phyloP scores from a whole-genome alignment of 1,284 basidiomycete genomes.

The Microbotryomycetes sp. region DNA sequence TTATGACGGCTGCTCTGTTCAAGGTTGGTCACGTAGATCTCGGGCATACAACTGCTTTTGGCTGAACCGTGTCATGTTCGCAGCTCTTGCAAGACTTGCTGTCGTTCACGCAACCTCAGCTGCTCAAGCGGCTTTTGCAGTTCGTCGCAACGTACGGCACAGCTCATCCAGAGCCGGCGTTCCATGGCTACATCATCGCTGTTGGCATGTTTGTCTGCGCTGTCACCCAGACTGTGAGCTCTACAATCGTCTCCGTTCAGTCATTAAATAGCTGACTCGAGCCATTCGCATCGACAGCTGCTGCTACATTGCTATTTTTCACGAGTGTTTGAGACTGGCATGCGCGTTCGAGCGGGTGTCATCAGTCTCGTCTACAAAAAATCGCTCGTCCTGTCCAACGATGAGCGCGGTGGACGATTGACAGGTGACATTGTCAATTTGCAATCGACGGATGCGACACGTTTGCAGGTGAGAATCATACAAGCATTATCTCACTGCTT shows the following conservation, averaged over 20 bases:
- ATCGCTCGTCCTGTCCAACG: slow-evolving; percentile 73
- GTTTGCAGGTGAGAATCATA: slow-evolving; percentile 82
- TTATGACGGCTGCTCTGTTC: slow-evolving; percentile 55
- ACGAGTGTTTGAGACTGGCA: slow-evolving; percentile 72
- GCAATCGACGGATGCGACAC: slow-evolving; percentile 71
- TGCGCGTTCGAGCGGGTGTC: slow-evolving; percentile 83
- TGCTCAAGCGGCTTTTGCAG: slow-evolving; percentile 69
- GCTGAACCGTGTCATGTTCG: not conserved
- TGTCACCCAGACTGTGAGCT: slow-evolving; percentile 60
- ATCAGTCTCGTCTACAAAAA: slow-evolving; percentile 64
- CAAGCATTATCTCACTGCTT: slow-evolving; percentile 55
- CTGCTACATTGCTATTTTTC: slow-evolving; percentile 87
- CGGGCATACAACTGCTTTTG: not conserved
- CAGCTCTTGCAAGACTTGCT: slow-evolving; percentile 69
- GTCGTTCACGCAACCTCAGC: slow-evolving; percentile 80
- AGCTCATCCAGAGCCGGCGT: slow-evolving; percentile 43
- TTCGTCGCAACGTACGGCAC: slow-evolving; percentile 73
- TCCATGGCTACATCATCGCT: slow-evolving; percentile 67
- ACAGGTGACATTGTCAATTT: slow-evolving; percentile 91
- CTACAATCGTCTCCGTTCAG: not conserved
- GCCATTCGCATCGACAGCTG: slow-evolving; percentile 5
- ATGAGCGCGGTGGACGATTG: slow-evolving; percentile 63
- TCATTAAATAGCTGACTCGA: not conserved
- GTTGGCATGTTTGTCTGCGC: slow-evolving; percentile 71
- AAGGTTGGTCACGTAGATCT: slow-evolving; percentile 24